Evolutionary conservation across 805 yeast species (phyloP).

Genomic region (Candida caryicola): DNA sequence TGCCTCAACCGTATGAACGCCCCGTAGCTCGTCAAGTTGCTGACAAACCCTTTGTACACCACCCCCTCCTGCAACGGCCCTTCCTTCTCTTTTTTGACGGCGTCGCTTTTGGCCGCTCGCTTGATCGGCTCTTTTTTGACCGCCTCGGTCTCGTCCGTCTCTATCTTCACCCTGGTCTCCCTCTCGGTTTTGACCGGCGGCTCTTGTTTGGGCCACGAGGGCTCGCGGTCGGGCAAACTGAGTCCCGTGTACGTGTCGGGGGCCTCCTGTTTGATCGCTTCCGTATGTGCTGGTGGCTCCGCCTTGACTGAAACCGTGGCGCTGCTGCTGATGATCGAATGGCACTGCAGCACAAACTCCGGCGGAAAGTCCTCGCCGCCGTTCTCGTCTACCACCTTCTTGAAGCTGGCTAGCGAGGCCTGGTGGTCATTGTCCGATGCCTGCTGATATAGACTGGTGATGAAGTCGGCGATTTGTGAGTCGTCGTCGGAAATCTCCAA

Average conservation of each 20-base stretch:
- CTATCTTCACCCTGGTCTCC: constrained; percentile 3
- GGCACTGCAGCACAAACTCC: constrained; percentile 25
- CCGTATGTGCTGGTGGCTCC: no score
- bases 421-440: background rate
- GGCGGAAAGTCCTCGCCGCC: constrained; percentile 42
- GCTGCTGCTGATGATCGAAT: constrained; percentile 8
- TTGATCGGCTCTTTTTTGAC: background rate
- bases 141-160: background rate
- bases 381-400: constrained; percentile 24
- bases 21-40: constrained; percentile 65
- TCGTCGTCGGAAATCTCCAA: constrained; percentile 23
- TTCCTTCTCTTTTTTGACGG: background rate
- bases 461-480: constrained; percentile 25
- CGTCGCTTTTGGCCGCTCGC: background rate
- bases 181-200: constrained; percentile 5
- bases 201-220: constrained; percentile 6
- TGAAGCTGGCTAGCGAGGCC: constrained; percentile 4
- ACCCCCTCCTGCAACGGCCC: constrained; percentile 37
- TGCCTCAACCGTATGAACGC: constrained; percentile 61
- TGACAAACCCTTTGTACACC: constrained; percentile 61
- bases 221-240: constrained; percentile 15
- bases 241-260: constrained; percentile 6
- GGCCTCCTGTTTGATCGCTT: background rate
- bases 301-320: background rate
- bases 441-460: constrained; percentile 23